Evolutionary conservation across 2,329 filamentous ascomycete genomes (phyloP).

Genomic region (Ceratocystis albifundus): DNA sequence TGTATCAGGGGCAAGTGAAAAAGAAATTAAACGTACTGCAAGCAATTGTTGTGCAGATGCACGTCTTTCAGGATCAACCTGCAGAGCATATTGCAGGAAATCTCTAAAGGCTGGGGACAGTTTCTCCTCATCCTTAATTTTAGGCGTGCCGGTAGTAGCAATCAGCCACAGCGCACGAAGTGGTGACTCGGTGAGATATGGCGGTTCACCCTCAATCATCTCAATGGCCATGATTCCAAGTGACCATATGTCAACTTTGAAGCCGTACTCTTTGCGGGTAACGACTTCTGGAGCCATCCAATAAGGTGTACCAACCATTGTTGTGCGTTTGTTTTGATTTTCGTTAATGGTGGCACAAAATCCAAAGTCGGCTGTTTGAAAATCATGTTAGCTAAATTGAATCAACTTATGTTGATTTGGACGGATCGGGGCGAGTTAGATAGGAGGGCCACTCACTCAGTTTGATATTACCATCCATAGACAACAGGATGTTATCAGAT

Average conservation of each 20-base stretch:
- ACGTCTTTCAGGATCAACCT: slow-evolving; percentile 94
- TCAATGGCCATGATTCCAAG: slow-evolving; percentile 99
- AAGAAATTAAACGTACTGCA: slow-evolving; percentile 49
- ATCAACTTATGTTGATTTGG: neutral
- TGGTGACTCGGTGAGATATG: slow-evolving; percentile 90
- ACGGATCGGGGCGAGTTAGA: neutral
- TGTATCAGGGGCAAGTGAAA: slow-evolving; percentile 26
- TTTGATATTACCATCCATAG: slow-evolving; percentile 91
- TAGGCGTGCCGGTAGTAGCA: slow-evolving; percentile 88
- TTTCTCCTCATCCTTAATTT: slow-evolving; percentile 84
- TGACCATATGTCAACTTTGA: slow-evolving; percentile 98
- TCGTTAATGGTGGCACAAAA: slow-evolving; percentile 99
- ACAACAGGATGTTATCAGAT: slow-evolving; percentile 92
- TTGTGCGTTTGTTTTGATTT: slow-evolving; percentile 90
- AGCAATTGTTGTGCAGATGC: slow-evolving; percentile 89
- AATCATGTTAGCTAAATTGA: slow-evolving; percentile 28
- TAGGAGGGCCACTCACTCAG: slow-evolving; percentile 55
- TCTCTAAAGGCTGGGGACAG: slow-evolving; percentile 74
- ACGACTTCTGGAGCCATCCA: slow-evolving; percentile 99
- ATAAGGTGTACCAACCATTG: slow-evolving; percentile 97
- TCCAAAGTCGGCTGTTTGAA: slow-evolving; percentile 73
- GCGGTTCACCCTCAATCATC: slow-evolving; percentile 98
- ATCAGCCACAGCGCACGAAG: slow-evolving; percentile 89
- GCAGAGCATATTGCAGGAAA: slow-evolving; percentile 84
- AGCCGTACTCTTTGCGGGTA: slow-evolving; percentile 91